A percentile compares a stretch with the other conserved stretches of the same genome.
Conservation (phyloP, 371 early-diverging fungal genomes). For the Actinomucor elegans region DNA sequence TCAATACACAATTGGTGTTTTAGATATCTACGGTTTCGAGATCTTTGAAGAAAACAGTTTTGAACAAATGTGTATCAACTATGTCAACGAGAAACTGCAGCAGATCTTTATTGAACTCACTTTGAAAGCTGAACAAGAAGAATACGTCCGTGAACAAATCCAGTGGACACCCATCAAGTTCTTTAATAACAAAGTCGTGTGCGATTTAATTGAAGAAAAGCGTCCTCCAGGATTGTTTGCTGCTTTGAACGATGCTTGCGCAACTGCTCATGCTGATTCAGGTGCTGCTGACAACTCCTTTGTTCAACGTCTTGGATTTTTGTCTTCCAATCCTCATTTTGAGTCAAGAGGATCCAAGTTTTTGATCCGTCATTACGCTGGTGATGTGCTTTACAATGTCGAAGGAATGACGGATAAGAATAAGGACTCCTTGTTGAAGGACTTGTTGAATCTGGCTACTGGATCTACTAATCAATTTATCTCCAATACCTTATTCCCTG, state of each 20-base stretch:
- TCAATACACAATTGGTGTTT: constrained; percentile 86
- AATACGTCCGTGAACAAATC: constrained; percentile 96
- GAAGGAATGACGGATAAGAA: constrained; percentile 99
- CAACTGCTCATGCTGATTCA: constrained; percentile 88
- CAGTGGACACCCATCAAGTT: constrained; percentile 99
- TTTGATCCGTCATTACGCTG: constrained; percentile 96
- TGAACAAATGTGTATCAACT: constrained; percentile 99
- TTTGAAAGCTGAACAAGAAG: constrained; percentile 97
- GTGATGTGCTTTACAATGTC: constrained; percentile 90
- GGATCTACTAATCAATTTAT: constrained; percentile 69
- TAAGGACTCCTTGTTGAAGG: constrained; percentile 94
- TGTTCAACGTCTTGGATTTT: constrained; percentile 71
- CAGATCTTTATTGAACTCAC: constrained; percentile 99
- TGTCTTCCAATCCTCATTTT: constrained; percentile 78
- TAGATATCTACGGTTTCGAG: constrained; percentile 97
- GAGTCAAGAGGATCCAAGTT: constrained; percentile 78
- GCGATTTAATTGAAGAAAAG: constrained; percentile 96
- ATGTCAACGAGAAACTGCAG: constrained; percentile 99
- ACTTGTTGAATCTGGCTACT: constrained; percentile 81
- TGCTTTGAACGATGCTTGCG: constrained; percentile 94
- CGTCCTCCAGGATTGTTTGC: constrained; percentile 92
- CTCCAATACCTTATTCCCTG: constrained; percentile 77
- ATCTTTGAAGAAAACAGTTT: constrained; percentile 98
- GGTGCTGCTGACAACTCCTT: constrained; percentile 89
- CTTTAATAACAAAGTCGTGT: constrained; percentile 98